Conservation (phyloP, 140 eudicot genomes). For the Senecio squalidus region DNA sequence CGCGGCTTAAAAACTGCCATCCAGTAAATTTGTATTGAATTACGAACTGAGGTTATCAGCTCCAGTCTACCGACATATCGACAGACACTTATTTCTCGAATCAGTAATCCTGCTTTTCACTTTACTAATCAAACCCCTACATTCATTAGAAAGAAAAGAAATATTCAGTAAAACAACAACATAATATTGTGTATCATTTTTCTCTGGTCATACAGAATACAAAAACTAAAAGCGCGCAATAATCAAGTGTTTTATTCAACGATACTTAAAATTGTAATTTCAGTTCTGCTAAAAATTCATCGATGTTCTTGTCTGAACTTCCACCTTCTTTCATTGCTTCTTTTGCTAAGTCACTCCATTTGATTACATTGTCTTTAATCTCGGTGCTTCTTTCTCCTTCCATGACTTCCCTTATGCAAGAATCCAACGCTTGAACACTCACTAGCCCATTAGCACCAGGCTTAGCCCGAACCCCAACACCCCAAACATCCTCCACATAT, state of each 20-base stretch:
- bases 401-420: constrained; percentile 40
- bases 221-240: not conserved
- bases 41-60: too few relatives aligned
- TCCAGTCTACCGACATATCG: too few relatives aligned
- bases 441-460: constrained; percentile 31
- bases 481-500: constrained; percentile 43
- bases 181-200: too few relatives aligned
- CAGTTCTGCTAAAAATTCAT: constrained; percentile 33
- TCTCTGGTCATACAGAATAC: too few relatives aligned
- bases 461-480: constrained; percentile 32
- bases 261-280: not conserved
- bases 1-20: too few relatives aligned
- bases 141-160: too few relatives aligned
- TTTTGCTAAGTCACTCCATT: constrained; percentile 28
- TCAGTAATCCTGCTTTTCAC: too few relatives aligned
- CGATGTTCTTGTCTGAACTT: constrained; percentile 34
- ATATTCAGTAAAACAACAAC: too few relatives aligned
- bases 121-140: too few relatives aligned
- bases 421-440: constrained; percentile 20
- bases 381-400: constrained; percentile 30
- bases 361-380: constrained; percentile 19
- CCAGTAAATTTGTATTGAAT: too few relatives aligned
- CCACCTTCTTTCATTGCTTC: constrained; percentile 35
- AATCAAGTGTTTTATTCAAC: not conserved
- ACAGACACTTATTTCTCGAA: too few relatives aligned